These are phyloP conservation scores for Naganishia vaughanmartiniae DNA, from an alignment of 768 basidiomycete species.

Conservation along the genomic window DNA sequence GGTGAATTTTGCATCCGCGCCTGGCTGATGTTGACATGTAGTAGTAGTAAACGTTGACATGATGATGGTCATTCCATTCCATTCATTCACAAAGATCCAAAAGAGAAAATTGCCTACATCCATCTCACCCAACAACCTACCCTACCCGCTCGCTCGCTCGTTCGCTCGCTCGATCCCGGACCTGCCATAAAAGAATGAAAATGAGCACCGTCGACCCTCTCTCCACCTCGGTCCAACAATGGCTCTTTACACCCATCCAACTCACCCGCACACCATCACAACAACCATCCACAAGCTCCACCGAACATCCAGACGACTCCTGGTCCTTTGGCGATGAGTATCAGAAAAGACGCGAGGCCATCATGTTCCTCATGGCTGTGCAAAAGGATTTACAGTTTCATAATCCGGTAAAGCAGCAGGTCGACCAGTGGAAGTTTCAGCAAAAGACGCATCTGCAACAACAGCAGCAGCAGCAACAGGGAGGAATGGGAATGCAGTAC, in stretches of 20 bases:
- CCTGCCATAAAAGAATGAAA: too few species aligned
- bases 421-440: neutral
- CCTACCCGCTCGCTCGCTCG: too few species aligned
- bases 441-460: neutral
- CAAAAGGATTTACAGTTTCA: conserved; percentile 9
- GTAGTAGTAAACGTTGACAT: too few species aligned
- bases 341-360: neutral
- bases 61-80: too few species aligned
- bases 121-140: too few species aligned
- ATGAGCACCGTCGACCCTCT: conserved; percentile 23
- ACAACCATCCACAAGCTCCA: neutral
- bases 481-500: conserved; percentile 9
- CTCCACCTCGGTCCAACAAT: conserved; percentile 24
- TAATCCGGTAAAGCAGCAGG: conserved; percentile 17
- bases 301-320: conserved; percentile 9
- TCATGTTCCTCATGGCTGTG: conserved; percentile 13
- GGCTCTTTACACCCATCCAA: conserved; percentile 20
- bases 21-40: neutral
- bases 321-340: conserved; percentile 10
- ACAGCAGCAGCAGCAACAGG: neutral
- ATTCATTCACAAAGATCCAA: too few species aligned
- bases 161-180: too few species aligned
- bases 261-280: conserved; percentile 20
- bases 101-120: too few species aligned
- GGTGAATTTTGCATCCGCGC: neutral